A percentile compares a stretch with the other conserved stretches of the same genome.
Evolutionary conservation across 805 yeast genomes (phyloP).

Genomic region (Sugiyamaella americana): DNA sequence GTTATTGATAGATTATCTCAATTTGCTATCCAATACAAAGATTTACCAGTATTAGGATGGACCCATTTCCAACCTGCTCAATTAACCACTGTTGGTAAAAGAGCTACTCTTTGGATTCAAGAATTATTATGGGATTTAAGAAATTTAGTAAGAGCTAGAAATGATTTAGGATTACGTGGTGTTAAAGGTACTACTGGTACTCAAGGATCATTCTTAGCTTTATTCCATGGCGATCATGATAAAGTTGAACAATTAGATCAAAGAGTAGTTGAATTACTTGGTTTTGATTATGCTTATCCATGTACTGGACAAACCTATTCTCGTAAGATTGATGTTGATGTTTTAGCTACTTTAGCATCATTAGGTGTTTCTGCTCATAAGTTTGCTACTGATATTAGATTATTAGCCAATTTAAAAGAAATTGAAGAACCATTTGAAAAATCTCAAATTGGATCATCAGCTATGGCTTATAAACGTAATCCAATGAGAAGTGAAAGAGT

Average conservation of each 20-base stretch:
- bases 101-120: slow-evolving; percentile 97
- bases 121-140: slow-evolving; percentile 97
- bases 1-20: slow-evolving; percentile 84
- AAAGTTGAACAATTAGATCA: slow-evolving; percentile 90
- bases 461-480: slow-evolving; percentile 99
- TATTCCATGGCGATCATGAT: slow-evolving; percentile 95
- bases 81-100: slow-evolving; percentile 96
- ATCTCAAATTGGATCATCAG: slow-evolving; percentile 96
- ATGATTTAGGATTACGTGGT: slow-evolving; percentile 94
- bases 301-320: slow-evolving; percentile 99
- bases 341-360: slow-evolving; percentile 84
- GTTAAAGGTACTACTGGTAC: slow-evolving; percentile 99
- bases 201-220: slow-evolving; percentile 90
- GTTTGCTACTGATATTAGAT: slow-evolving; percentile 94
- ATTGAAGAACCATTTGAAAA: slow-evolving; percentile 97
- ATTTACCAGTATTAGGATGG: slow-evolving; percentile 96
- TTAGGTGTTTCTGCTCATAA: slow-evolving; percentile 96
- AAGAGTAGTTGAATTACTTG: slow-evolving; percentile 86
- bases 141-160: slow-evolving; percentile 91
- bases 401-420: slow-evolving; percentile 94
- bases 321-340: slow-evolving; percentile 95
- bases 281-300: slow-evolving; percentile 93
- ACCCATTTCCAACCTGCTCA: slow-evolving; percentile 99
- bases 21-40: slow-evolving; percentile 89
- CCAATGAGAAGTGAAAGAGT: slow-evolving; percentile 99